These are phyloP conservation scores for Vitis hybrid DNA, from an alignment of 177 flowering plant species.

Conservation along the genomic window DNA sequence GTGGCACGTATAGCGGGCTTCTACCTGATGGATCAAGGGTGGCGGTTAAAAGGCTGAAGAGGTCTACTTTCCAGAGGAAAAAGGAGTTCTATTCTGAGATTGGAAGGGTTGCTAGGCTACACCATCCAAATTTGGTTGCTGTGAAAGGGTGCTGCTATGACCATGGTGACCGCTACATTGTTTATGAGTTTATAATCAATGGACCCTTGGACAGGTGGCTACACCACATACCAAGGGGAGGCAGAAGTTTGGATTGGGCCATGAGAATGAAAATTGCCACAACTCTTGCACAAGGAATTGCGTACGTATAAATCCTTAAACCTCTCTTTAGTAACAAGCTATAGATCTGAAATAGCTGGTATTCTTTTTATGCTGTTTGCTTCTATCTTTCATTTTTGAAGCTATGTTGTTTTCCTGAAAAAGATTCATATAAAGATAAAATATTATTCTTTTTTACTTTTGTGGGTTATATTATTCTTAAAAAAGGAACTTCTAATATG, in stretches of 20 bases:
- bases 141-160: conserved; percentile 95
- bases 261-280: conserved; percentile 91
- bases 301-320: conserved; percentile 53
- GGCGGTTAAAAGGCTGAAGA: conserved; percentile 88
- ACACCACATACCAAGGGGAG: conserved; percentile 87
- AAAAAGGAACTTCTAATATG: too few species aligned
- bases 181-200: conserved; percentile 85
- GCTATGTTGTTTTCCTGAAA: background rate
- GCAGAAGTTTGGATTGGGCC: conserved; percentile 88
- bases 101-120: conserved; percentile 87
- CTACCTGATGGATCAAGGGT: conserved; percentile 87
- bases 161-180: conserved; percentile 90
- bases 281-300: conserved; percentile 96
- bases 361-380: background rate
- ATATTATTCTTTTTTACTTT: too few species aligned
- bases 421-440: background rate
- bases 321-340: background rate
- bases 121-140: conserved; percentile 86
- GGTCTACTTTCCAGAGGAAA: conserved; percentile 88
- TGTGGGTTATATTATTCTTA: too few species aligned
- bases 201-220: conserved; percentile 96
- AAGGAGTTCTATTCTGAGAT: conserved; percentile 91
- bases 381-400: background rate
- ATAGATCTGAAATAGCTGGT: background rate
- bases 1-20: conserved; percentile 85